Evolutionary conservation across 495 filamentous ascomycete species (phyloP), one percentile per base, ranked within the genome.

Genomic region (Ramalina peruviana): DNA sequence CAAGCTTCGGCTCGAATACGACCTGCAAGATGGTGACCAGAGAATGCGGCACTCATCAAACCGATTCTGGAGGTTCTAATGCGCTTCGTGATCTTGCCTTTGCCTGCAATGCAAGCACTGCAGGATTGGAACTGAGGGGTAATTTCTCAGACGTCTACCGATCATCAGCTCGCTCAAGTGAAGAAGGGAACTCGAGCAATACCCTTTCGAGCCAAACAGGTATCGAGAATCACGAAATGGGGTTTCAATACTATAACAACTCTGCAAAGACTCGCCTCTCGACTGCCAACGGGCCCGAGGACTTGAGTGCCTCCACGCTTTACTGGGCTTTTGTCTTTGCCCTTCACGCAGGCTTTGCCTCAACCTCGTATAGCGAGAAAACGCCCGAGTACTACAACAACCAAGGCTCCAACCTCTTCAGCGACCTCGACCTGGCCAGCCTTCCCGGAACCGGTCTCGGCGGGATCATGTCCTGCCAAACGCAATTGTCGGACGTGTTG

Each of bases 1-100:
- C 43, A 48, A 40, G 44, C 17, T 50, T 51, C 33, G 50, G 50
- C 23, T 53, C 45, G 13, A 25, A 40, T 19, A 53, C 45, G 40
- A 30, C 47, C n/a, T 53, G 50, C 39, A 27, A 33, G 13, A 17
- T 49, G 4, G 45, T 50, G 27, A 53, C 50, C 26, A 45, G 2
- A 45, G 43, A 26, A 4, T 53, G 42, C 13, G 39, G 26, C 16
- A 42, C 42, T 17, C 3, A 50, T 51, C 6, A 6, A 3, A 48
- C 46, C 17, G 16, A 23, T 9, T 10, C 39, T 3, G 27, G 5
- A 23, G 46, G 25, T 3, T 26, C 23, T 37, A 26, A 26, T 15
- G 5, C 33, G n/a, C 1, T 5, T 39, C 12, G 15, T 0, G 25
- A n/a, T 25, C 37, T 16, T 9, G 27, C 30, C 11, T 50, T 53